A percentile compares a stretch with the other conserved stretches of the same genome.
Evolutionary conservation across 805 yeast species (phyloP).

Genomic region (Ogataea philodendri): DNA sequence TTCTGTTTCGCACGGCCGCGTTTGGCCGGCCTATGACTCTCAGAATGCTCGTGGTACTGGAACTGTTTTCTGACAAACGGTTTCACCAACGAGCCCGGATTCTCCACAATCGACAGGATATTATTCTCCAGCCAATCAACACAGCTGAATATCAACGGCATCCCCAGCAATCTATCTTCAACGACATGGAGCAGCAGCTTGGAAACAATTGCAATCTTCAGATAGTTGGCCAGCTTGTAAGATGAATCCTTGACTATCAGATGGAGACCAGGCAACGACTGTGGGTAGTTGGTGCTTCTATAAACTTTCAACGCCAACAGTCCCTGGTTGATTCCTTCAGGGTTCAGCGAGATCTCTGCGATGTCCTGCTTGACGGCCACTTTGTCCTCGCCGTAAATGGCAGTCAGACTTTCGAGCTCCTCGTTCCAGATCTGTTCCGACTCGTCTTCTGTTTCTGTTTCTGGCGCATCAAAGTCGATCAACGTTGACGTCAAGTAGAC

Average conservation of each 20-base stretch:
- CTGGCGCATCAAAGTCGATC: slow-evolving; percentile 26
- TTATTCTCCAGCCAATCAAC: slow-evolving; percentile 77
- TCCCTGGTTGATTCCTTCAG: slow-evolving; percentile 31
- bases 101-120: slow-evolving; percentile 52
- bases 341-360: slow-evolving; percentile 36
- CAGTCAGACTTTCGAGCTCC: slow-evolving; percentile 65
- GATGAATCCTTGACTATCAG: slow-evolving; percentile 41
- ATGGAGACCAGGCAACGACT: slow-evolving; percentile 66
- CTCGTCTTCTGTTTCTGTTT: slow-evolving; percentile 15
- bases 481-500: slow-evolving; percentile 45
- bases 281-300: slow-evolving; percentile 58
- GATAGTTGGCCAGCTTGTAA: slow-evolving; percentile 64
- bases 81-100: slow-evolving; percentile 64
- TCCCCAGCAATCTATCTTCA: slow-evolving; percentile 55
- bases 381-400: slow-evolving; percentile 53
- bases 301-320: slow-evolving; percentile 39
- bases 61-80: slow-evolving; percentile 1
- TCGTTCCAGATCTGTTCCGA: slow-evolving; percentile 59
- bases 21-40: slow-evolving; percentile 7
- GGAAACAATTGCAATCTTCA: slow-evolving; percentile 55
- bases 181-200: slow-evolving; percentile 45
- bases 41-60: not conserved
- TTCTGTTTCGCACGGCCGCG: slow-evolving; percentile 19
- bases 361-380: slow-evolving; percentile 32
- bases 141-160: slow-evolving; percentile 63